Evolutionary conservation across 192 early-diverging fungal species (phyloP).

Genomic region (Geranomyces variabilis): DNA sequence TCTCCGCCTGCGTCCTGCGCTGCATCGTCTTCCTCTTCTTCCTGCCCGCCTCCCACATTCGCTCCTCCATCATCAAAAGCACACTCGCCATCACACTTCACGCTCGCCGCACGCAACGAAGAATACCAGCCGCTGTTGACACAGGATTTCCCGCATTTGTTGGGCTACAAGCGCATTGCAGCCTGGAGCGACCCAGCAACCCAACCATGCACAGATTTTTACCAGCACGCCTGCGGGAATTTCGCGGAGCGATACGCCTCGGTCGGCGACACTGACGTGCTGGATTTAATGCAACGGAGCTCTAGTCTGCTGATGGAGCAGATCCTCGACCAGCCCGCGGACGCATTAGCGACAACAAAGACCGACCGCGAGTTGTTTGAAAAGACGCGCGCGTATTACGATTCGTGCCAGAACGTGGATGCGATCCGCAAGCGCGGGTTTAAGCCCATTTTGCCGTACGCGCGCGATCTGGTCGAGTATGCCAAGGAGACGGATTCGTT

Average conservation of each 20-base stretch:
- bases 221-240: conserved; percentile 43
- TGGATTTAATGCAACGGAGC: conserved; percentile 39
- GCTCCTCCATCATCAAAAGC: neutral
- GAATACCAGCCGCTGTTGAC: conserved; percentile 39
- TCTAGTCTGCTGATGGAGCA: conserved; percentile 41
- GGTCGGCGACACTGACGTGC: conserved; percentile 26
- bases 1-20: neutral
- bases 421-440: conserved; percentile 39
- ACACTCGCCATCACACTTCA: neutral
- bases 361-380: conserved; percentile 37
- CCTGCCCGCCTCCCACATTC: neutral
- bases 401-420: conserved; percentile 37
- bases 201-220: conserved; percentile 53
- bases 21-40: neutral
- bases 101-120: conserved; percentile 31
- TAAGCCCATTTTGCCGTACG: conserved; percentile 36
- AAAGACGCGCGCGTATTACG: conserved; percentile 44
- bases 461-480: conserved; percentile 18
- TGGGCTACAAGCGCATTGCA: conserved; percentile 35
- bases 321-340: conserved; percentile 29
- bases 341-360: conserved; percentile 21
- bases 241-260: conserved; percentile 33
- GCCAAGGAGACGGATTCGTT: conserved; percentile 14
- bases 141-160: conserved; percentile 40
- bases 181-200: conserved; percentile 40